phyloP scores from a whole-genome alignment of 148 eudicot species.

The Suaeda aralocaspica region DNA sequence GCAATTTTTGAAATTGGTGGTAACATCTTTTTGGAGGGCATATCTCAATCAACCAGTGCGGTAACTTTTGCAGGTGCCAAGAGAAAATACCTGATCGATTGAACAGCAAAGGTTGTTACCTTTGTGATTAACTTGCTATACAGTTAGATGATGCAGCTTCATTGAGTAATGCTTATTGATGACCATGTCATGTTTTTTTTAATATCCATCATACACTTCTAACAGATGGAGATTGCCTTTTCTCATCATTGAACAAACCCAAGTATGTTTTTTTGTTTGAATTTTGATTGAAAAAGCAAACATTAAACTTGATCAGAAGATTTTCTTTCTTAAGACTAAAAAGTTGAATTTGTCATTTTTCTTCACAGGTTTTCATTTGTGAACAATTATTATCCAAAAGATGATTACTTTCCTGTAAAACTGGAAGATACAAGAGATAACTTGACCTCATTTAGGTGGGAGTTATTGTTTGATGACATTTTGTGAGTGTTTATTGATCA shows the following conservation, averaged over 20 bases:
- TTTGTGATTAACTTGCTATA: slow-evolving; percentile 11
- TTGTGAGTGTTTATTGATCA: neutral
- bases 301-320: neutral
- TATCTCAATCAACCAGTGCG: slow-evolving; percentile 9
- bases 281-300: neutral
- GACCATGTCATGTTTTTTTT: slow-evolving; percentile 12
- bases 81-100: slow-evolving; percentile 18
- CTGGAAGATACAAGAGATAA: slow-evolving; percentile 14
- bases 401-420: slow-evolving; percentile 6
- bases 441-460: slow-evolving; percentile 31
- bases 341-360: slow-evolving; percentile 6
- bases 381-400: slow-evolving; percentile 17
- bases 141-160: slow-evolving; percentile 3
- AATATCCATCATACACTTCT: slow-evolving; percentile 4
- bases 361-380: slow-evolving; percentile 18
- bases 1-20: neutral
- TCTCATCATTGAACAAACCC: slow-evolving; percentile 18
- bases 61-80: slow-evolving; percentile 23
- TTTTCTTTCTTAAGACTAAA: neutral
- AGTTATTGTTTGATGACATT: neutral
- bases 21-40: neutral
- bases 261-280: slow-evolving; percentile 20
- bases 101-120: slow-evolving; percentile 24
- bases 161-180: slow-evolving; percentile 6
- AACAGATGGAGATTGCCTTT: slow-evolving; percentile 24